These are phyloP conservation scores for Articulospora tetracladia DNA, from an alignment of 495 filamentous ascomycete genomes.

Conservation along the genomic window DNA sequence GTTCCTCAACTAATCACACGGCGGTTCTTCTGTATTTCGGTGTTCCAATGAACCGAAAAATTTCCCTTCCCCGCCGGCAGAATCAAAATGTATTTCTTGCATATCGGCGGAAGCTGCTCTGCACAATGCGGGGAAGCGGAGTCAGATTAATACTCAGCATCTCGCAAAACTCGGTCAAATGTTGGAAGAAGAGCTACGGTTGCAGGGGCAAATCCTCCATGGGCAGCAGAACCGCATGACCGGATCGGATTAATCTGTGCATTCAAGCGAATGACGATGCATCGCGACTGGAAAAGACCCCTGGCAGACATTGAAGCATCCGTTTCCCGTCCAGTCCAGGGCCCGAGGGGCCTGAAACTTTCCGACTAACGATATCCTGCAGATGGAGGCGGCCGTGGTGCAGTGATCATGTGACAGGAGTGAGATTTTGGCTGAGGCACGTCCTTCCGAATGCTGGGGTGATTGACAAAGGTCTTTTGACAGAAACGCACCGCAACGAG, in stretches of 20 bases:
- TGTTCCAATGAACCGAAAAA: background rate
- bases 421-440: no score
- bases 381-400: background rate
- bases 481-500: no score
- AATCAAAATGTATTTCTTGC: background rate
- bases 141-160: background rate
- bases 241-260: background rate
- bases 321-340: no score
- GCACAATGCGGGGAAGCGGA: background rate
- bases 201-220: no score
- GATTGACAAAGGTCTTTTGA: no score
- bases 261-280: background rate
- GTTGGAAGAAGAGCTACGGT: background rate
- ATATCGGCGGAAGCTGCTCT: background rate
- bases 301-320: no score
- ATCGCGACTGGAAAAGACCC: background rate
- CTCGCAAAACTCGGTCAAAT: background rate
- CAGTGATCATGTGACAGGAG: background rate
- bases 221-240: background rate
- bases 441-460: no score
- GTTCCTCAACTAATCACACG: background rate
- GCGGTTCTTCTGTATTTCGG: background rate
- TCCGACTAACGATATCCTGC: background rate
- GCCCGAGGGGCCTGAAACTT: background rate
- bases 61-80: background rate